phyloP scores from a whole-genome alignment of 148 eudicot species.

The Oxyria digyna region DNA sequence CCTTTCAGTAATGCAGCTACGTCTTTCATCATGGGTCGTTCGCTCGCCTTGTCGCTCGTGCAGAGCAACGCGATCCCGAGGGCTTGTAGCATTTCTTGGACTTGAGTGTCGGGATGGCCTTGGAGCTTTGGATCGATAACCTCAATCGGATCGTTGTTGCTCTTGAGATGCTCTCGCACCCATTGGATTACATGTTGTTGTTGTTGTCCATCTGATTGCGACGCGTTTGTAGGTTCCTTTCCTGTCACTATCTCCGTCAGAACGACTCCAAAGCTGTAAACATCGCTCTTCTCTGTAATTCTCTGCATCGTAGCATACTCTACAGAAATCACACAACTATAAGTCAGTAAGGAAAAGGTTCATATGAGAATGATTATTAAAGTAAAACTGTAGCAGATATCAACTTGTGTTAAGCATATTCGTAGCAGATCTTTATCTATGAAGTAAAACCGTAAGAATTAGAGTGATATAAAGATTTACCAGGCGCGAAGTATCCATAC shows the following conservation, averaged over 20 bases:
- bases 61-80: slow-evolving; percentile 77
- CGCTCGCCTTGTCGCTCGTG: slow-evolving; percentile 61
- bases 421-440: no score
- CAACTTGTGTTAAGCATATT: no score
- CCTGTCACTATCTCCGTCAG: slow-evolving; percentile 70
- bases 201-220: slow-evolving; percentile 47
- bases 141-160: slow-evolving; percentile 50
- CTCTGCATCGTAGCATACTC: slow-evolving; percentile 54
- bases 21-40: slow-evolving; percentile 91
- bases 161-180: slow-evolving; percentile 72
- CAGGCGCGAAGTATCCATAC: slow-evolving; percentile 91
- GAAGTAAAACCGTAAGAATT: no score
- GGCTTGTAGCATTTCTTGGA: slow-evolving; percentile 89
- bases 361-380: no score
- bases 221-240: slow-evolving; percentile 55
- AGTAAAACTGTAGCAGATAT: no score
- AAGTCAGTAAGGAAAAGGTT: no score
- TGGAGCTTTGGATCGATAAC: slow-evolving; percentile 59
- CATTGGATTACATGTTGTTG: slow-evolving; percentile 71
- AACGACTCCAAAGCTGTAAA: slow-evolving; percentile 86
- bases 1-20: slow-evolving; percentile 61
- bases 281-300: slow-evolving; percentile 73
- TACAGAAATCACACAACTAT: no score
- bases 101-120: slow-evolving; percentile 54
- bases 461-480: slow-evolving; percentile 39